Evolutionary conservation across 164 flowering plant genomes (phyloP), one percentile per base, ranked within the genome.

Genomic region (Piper betle): DNA sequence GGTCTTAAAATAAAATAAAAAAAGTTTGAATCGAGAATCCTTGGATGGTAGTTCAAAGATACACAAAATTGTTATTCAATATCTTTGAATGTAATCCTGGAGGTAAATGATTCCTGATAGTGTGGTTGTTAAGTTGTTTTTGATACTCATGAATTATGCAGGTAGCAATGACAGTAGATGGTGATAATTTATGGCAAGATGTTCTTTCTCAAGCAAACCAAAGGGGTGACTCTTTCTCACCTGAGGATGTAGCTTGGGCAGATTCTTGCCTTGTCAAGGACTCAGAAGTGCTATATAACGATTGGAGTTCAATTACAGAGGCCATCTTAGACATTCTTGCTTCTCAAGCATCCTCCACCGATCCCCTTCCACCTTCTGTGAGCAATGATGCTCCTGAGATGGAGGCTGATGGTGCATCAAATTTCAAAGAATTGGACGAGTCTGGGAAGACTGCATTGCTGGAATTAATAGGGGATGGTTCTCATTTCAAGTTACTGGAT

Each of bases 241-340:
- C 75, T 4, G 88, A 84, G 69, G 89, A 84, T 46, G 52, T 62
- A 61, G 81, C 83, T 39, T 87, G 91, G 96, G 81, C 73, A 12
- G 86, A 87, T 72, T 87, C 96, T 59, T 85, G 87, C 72, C 68
- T 87, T 60, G 64, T 72, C 42, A 68, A 69, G 62, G 82, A 76
- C 62, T 52, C 77, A 39, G 86, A 78, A 15, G 20, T 68, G 37
- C 64, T 63, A 3, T 75, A 74, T 5, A 40, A n/a, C 63, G 61
- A 59, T 61, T 85, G 85, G 87, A 53, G 65, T 70, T 67, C 74
- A 54, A 5, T 88, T 56, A 81, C 72, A 72, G 84, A 80, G 67
- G 82, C 82, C 37, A 73, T 85, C 37, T 52, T 73, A 20, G 81
- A 82, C 33, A 67, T 81, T 52, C 59, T 80, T 16, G 65, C 37